Conservation (phyloP, 78 protist genomes). For the Creolimax fragrantissima region DNA sequence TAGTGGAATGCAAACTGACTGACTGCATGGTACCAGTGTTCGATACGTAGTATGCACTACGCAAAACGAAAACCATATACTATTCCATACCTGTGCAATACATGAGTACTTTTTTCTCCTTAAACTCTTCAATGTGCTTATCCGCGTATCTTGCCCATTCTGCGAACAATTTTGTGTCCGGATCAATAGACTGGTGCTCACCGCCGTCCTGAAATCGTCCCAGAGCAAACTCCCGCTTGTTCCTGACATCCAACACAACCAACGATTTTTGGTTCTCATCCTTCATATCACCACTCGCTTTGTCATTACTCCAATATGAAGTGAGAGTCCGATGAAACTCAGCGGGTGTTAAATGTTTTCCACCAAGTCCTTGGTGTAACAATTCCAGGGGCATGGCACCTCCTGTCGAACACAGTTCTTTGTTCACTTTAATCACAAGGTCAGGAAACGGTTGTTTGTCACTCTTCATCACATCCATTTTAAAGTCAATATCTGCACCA, state of each 20-base stretch:
- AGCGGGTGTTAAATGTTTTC: not conserved
- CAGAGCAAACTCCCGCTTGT: conserved; percentile 3
- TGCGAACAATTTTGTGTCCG: not conserved
- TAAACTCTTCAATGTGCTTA: not conserved
- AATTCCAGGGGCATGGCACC: not conserved
- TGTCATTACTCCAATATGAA: not conserved
- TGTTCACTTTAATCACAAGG: conserved; percentile 2
- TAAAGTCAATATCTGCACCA: not conserved
- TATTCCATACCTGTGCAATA: conserved; percentile 1
- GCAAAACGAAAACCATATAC: not conserved
- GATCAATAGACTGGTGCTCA: not conserved
- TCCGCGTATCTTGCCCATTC: conserved; percentile 11
- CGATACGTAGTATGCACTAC: no score
- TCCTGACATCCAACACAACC: conserved; percentile 4
- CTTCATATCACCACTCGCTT: not conserved
- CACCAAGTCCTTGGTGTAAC: not conserved
- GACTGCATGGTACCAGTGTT: no score
- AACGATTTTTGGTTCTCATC: not conserved
- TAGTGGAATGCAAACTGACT: no score
- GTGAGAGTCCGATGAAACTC: not conserved
- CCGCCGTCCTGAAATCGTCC: not conserved
- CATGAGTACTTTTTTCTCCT: not conserved
- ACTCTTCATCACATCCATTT: not conserved
- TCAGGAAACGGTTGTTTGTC: not conserved
- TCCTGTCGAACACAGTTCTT: not conserved